Evolutionary conservation across 2,329 filamentous ascomycete genomes (phyloP), one percentile per base, ranked within the genome.

Genomic region (Aspergillus pseudoterreus): DNA sequence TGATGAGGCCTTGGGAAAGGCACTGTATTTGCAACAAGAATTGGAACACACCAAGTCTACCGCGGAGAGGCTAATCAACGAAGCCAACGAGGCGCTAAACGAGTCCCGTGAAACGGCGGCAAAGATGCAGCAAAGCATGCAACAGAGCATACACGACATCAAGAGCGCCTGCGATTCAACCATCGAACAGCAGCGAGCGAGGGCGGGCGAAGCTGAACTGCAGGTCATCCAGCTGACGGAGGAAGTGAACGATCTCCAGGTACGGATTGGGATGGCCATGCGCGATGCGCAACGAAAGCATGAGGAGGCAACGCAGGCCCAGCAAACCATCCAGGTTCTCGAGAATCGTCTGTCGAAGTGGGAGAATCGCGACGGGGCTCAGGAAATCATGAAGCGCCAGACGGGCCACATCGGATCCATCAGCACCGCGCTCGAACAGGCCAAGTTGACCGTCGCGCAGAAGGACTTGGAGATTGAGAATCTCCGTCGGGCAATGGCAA

Each of bases 371-470:
- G 24, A 38, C 10, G 14, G 39, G 17, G n/a, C 43, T 2, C 53
- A 63, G 42, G 48, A 45, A 19, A 54, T 58, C 19, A 50, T 55
- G 24, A 58, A 57, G 41, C 51, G 52, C 4, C 54, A 51, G 4
- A 51, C 52, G 4, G 43, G 47, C 15, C 46, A 57, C 12, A 19
- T 48, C 24, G 52, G 50, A 3, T 58, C 55, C 5, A 52, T 54
- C 33, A 36, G 45, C 6, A 52, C 57, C 6, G 60, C 55, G 4
- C 50, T 61, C 14, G 51, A 44, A n/a, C 35, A 59, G 21, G 45
- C 46, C 35, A 33, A 52, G 24, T 46, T 59, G 24, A 55, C 19
- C n/a, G 41, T 56, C 14, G 45, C 55, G 4, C 32, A 57, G 35
- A 52, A 54, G 45, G 33, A 49, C 32, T 42, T 43, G 8, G 42